Conservation (phyloP, 805 yeast species). For the Candida qinlingensis region DNA sequence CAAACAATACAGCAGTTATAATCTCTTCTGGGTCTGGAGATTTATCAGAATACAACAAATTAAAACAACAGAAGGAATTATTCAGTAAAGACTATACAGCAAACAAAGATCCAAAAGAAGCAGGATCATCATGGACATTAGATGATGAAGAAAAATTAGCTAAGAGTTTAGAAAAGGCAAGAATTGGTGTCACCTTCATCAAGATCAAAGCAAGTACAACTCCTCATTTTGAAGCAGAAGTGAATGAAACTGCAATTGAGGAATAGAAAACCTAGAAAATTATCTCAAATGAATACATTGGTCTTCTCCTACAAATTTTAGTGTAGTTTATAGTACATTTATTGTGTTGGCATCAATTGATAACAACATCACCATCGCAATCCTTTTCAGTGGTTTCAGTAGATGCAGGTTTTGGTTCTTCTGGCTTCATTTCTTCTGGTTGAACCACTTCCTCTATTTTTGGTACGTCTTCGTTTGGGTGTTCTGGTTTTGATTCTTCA, state of each 20-base stretch:
- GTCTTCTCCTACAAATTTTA: too few relatives aligned
- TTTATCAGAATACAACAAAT: conserved; percentile 38
- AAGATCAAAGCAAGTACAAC: conserved; percentile 31
- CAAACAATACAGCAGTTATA: conserved; percentile 55
- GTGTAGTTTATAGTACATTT: too few relatives aligned
- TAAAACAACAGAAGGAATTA: conserved; percentile 39
- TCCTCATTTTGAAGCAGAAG: not conserved
- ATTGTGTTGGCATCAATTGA: not conserved
- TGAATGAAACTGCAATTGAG: conserved; percentile 1
- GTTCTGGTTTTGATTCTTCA: too few relatives aligned
- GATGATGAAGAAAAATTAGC: conserved; percentile 43
- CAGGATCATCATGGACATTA: conserved; percentile 46
- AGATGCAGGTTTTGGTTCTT: not conserved
- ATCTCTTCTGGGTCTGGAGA: conserved; percentile 62
- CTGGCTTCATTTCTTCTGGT: not conserved
- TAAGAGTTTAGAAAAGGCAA: conserved; percentile 44
- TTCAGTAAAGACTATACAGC: conserved; percentile 40
- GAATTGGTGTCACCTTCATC: conserved; percentile 56
- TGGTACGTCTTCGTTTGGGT: not conserved
- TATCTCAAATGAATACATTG: not conserved
- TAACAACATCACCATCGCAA: conserved; percentile 19
- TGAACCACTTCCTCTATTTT: not conserved
- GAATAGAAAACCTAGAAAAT: too few relatives aligned
- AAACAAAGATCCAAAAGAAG: conserved; percentile 24
- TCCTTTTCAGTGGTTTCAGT: conserved; percentile 6